Percentiles rank a stretch among this genome's conserved stretches.
phyloP scores from a whole-genome alignment of 1,284 basidiomycete species.

The Blastosporella zonata region DNA sequence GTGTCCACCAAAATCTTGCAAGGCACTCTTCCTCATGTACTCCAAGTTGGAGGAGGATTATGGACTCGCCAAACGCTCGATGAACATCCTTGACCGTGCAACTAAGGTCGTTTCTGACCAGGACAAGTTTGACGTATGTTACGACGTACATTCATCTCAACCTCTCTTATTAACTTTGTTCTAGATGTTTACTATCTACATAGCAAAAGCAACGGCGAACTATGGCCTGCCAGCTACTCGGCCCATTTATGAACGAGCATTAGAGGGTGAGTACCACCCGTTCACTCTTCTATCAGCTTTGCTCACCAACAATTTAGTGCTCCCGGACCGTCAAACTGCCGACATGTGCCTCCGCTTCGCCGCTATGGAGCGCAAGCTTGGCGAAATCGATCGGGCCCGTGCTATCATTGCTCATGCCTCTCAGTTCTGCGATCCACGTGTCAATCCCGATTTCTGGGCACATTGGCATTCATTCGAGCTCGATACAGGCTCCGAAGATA shows the following conservation, averaged over 20 bases:
- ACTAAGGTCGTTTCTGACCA: slow-evolving; percentile 81
- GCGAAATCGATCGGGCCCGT: slow-evolving; percentile 96
- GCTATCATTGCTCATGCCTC: slow-evolving; percentile 96
- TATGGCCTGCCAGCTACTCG: slow-evolving; percentile 96
- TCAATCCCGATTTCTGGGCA: slow-evolving; percentile 88
- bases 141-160: background rate
- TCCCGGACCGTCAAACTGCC: slow-evolving; percentile 94
- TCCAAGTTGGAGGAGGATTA: slow-evolving; percentile 93
- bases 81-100: slow-evolving; percentile 95
- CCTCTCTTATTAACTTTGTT: slow-evolving; percentile 7
- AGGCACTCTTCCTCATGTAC: slow-evolving; percentile 95
- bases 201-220: slow-evolving; percentile 94
- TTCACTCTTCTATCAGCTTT: background rate
- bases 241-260: slow-evolving; percentile 95
- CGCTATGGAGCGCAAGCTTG: slow-evolving; percentile 93
- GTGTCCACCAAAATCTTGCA: slow-evolving; percentile 93
- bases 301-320: slow-evolving; percentile 35
- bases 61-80: slow-evolving; percentile 93
- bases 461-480: slow-evolving; percentile 99
- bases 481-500: slow-evolving; percentile 97
- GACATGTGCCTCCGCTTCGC: slow-evolving; percentile 98
- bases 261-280: slow-evolving; percentile 57
- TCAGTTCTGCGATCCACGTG: slow-evolving; percentile 96
- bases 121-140: slow-evolving; percentile 89
- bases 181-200: slow-evolving; percentile 96